Conservation (phyloP, 164 flowering plant genomes). For the Vitis vinifera region ASM3070453v1 NC_081805.1:1181001-1181500, state of each 20-base stretch:
- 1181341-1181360: no score
- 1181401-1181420: no score
- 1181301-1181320: not conserved
- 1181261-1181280: constrained; percentile 10
- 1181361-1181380: no score
- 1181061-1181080: not conserved
- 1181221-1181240: constrained; percentile 2
- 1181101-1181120: not conserved
- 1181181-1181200: constrained; percentile 16
- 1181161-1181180: constrained; percentile 1
- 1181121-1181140: not conserved
- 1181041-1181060: constrained; percentile 15
- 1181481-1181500: no score
- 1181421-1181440: no score
- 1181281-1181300: not conserved
- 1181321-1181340: no score
- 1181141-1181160: no score
- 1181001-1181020: not conserved
- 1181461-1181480: no score
- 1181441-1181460: no score
- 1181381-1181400: no score
- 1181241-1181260: constrained; percentile 10
- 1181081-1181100: not conserved
- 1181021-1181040: constrained; percentile 13
- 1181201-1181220: constrained; percentile 1